Conservation (phyloP, 768 basidiomycete genomes). For the Paxillus involutus region DNA sequence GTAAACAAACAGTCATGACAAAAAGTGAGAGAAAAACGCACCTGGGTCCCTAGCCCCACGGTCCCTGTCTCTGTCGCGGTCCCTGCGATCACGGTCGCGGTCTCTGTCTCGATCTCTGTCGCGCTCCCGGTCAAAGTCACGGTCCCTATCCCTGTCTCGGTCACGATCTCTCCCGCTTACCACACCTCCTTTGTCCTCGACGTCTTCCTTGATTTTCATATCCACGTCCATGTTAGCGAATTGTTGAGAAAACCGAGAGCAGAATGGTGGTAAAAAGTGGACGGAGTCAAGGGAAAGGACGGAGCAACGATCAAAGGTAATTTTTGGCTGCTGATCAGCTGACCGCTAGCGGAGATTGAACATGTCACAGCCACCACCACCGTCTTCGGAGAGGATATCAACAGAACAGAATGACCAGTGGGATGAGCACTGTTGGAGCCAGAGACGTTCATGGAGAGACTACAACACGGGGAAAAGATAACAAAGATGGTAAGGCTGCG, state of each 20-base stretch:
- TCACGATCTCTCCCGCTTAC: constrained; percentile 45
- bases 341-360: constrained; percentile 11
- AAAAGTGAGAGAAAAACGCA: constrained; percentile 24
- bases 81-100: constrained; percentile 40
- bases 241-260: neutral
- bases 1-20: neutral
- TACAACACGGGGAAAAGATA: no score
- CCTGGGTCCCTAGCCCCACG: constrained; percentile 58
- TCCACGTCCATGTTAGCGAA: constrained; percentile 67
- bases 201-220: constrained; percentile 77
- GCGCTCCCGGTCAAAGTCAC: constrained; percentile 32
- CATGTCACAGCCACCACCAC: neutral
- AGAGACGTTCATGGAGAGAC: no score
- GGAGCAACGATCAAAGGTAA: neutral
- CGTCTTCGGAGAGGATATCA: neutral
- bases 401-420: no score
- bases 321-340: constrained; percentile 21
- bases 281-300: constrained; percentile 3
- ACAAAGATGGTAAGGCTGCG: no score
- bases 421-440: no score
- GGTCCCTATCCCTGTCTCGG: constrained; percentile 33
- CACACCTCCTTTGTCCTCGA: constrained; percentile 57
- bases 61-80: constrained; percentile 45
- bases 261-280: constrained; percentile 3
- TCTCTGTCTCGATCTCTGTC: constrained; percentile 43